Percentiles rank a stretch among this genome's conserved stretches.
Evolutionary conservation across 441 rosid species (phyloP).

Genomic region (Aquilaria agallochum): DNA sequence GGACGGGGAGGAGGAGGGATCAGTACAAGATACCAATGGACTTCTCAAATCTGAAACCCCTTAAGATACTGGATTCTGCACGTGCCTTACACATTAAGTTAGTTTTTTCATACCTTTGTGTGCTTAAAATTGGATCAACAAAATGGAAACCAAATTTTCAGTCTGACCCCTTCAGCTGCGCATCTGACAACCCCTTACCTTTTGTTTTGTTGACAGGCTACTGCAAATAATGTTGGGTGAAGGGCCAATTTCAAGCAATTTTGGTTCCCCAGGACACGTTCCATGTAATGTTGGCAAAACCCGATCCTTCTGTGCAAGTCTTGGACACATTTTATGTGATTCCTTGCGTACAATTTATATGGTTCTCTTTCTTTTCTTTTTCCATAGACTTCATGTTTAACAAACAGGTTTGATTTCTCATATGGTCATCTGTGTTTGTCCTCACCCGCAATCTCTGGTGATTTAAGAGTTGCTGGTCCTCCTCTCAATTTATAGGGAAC

Average conservation of each 20-base stretch:
- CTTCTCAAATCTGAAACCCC: constrained; percentile 45
- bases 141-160: not conserved
- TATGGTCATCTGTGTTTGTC: no score
- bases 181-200: constrained; percentile 53
- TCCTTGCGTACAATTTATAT: no score
- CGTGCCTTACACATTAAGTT: no score
- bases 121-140: not conserved
- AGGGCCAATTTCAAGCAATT: constrained; percentile 59
- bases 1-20: no score
- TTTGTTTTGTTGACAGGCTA: constrained; percentile 26
- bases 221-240: constrained; percentile 44
- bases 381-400: no score
- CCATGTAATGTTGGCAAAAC: no score
- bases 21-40: constrained; percentile 8
- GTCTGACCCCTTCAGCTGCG: constrained; percentile 38
- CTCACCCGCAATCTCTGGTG: constrained; percentile 21
- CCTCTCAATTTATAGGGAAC: constrained; percentile 40
- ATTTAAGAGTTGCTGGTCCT: constrained; percentile 41
- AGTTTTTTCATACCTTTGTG: no score
- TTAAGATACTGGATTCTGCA: constrained; percentile 34
- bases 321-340: no score
- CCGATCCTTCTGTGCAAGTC: no score
- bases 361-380: no score
- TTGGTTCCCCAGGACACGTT: constrained; percentile 19
- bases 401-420: no score